Base-by-base conservation (phyloP, 768 basidiomycete species). In the Trametes cinnabarina region DNA sequence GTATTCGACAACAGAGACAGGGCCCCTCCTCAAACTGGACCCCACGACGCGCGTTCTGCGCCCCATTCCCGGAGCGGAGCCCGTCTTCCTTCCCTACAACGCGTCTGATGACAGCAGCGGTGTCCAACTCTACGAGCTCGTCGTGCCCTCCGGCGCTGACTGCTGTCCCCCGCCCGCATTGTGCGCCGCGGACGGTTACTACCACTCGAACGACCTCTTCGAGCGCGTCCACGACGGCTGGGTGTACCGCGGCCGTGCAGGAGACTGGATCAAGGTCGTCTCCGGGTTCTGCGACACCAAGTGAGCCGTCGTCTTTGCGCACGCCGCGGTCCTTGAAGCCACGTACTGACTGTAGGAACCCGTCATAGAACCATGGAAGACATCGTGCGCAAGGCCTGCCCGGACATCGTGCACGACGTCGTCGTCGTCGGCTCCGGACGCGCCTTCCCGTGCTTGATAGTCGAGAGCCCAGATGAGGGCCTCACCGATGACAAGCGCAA, bases 151-250 rank as follows among this genome's bases (percentile, higher is more conserved):
- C 12, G 34, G 23, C 30, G 30, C 52, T 14, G 52, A 53, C 20
- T 41, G 44, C 30, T 53, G 52, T 30, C 52, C 52, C 8, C 28
- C 52, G 10, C 32, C 42, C 14, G 42, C 44, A 30, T 23, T 53
- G 3, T 46, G 52, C 30, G 42, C 12, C 9, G 42, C 42, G 10
- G 52, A 44, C 32, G 52, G 52, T 11, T 44, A 34, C 52, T 53
- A 34, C 42, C 52, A 53, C 42, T 44, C 42, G 9, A 53, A 53
- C 9, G 52, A 53, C 30, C 28, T 53, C 26, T 53, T 53, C 42
- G 52, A 43, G 42, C 26, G 34, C 9, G 30, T 53, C 42, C 42
- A 34, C 1, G 52, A 44, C 15, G 42, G 52, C 2, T 53, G 42
- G 41, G 42, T 53, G 11, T 53, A 53, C 42, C 41, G 52, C 30